Evolutionary conservation across 495 filamentous ascomycete species (phyloP), one percentile per base, ranked within the genome.

Genomic region (Penicillium bovifimosum): DNA sequence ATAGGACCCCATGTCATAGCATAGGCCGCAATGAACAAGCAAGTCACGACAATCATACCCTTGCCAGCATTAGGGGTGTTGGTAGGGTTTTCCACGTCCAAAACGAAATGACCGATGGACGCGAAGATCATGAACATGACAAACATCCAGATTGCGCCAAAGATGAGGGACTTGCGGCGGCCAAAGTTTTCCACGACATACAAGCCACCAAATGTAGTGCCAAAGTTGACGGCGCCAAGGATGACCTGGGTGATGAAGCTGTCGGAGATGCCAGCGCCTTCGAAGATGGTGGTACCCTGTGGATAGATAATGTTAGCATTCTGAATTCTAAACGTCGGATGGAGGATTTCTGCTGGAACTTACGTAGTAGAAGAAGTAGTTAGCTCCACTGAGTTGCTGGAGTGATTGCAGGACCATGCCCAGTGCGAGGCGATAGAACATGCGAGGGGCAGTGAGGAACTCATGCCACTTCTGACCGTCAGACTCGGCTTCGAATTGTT

Each of bases 341-440:
- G n/a, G 2, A 34, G 4, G 32, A 34, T 13, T 6, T 5, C 32
- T 34, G 69, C 73, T 34, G n/a, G 8, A 18, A 56, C 84, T 80
- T 40, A 86, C 84, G 55, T 85, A 90, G 70, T 90, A 88, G 71
- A 90, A 87, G 69, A 87, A 86, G 72, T 86, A 87, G 65, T 88
- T 88, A 51, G 83, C 81, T 31, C 83, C 81, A 41, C 82, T 81
- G 14, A 85, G 74, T 65, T 88, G 86, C 60, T 88, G 86, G 33
- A 86, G 73, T 5, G 80, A 76, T 62, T 91, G 87, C 5, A 93
- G 67, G 6, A 72, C 67, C 53, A 90, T 80, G 14, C 87, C 88
- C 0, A 91, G 67, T 3, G 76, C 13, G 3, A 86, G 82, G 36
- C 88, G 80, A 67, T 89, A 86, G 44, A 81, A 67, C 86, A 90